Percentiles rank a stretch among this genome's conserved stretches.
Conservation (phyloP, 2,329 filamentous ascomycete genomes). For the Venturia nashicola region DNA sequence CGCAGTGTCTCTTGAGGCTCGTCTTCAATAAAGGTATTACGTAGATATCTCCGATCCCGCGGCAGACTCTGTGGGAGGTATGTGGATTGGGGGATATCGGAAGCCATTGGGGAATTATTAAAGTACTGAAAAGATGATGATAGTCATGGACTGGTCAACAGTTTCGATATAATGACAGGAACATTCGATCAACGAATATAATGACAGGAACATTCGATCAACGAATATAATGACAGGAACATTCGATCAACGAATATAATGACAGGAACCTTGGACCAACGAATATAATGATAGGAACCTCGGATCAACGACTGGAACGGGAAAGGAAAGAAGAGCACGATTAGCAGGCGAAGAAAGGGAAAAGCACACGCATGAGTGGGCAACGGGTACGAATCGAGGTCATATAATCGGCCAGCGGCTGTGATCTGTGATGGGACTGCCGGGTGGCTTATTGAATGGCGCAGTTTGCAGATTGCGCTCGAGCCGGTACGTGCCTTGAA, state of each 20-base stretch:
- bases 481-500: not conserved
- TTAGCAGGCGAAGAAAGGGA: not conserved
- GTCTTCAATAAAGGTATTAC: constrained; percentile 57
- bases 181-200: constrained; percentile 33
- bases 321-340: not conserved
- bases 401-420: constrained; percentile 2
- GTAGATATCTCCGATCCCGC: constrained; percentile 28
- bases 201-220: constrained; percentile 28
- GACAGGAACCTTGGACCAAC: constrained; percentile 29
- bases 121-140: constrained; percentile 16
- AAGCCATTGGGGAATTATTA: constrained; percentile 15
- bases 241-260: constrained; percentile 28
- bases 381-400: not conserved
- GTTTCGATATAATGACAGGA: constrained; percentile 15
- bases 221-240: constrained; percentile 15
- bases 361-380: not conserved
- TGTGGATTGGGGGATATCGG: constrained; percentile 13
- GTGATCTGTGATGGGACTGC: constrained; percentile 4
- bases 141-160: constrained; percentile 30
- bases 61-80: constrained; percentile 18
- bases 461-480: not conserved
- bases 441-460: not conserved
- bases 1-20: constrained; percentile 15
- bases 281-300: constrained; percentile 18
- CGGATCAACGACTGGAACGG: constrained; percentile 31